A percentile compares a stretch with the other conserved stretches of the same genome.
phyloP scores from a whole-genome alignment of 768 basidiomycete species.

The Tricholoma saponaceum region DNA sequence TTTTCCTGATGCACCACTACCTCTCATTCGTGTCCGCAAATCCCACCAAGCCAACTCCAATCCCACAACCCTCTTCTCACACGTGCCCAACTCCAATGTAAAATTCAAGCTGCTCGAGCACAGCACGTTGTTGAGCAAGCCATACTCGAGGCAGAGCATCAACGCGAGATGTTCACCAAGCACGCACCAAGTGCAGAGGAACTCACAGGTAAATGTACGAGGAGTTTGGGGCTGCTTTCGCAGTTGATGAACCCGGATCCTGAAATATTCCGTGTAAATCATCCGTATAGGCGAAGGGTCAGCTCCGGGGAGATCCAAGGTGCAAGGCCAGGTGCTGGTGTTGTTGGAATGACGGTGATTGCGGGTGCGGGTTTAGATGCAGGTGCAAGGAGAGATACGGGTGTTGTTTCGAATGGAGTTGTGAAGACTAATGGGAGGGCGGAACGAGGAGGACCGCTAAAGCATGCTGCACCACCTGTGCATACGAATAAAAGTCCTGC shows the following conservation, averaged over 20 bases:
- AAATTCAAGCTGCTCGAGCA: slow-evolving; percentile 16
- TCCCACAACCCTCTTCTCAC: not conserved
- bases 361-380: not conserved
- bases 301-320: slow-evolving; percentile 16
- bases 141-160: slow-evolving; percentile 57
- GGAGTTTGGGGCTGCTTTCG: slow-evolving; percentile 53
- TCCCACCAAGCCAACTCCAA: slow-evolving; percentile 1
- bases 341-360: too few species aligned
- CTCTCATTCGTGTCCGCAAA: too few species aligned
- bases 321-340: slow-evolving; percentile 3
- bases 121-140: slow-evolving; percentile 40
- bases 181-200: slow-evolving; percentile 62
- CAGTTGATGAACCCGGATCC: slow-evolving; percentile 74
- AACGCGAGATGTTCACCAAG: slow-evolving; percentile 72
- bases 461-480: slow-evolving; percentile 21
- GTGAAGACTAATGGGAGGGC: not conserved
- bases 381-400: not conserved
- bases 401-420: not conserved
- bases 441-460: not conserved
- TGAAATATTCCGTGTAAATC: slow-evolving; percentile 49
- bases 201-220: slow-evolving; percentile 32
- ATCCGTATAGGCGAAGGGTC: slow-evolving; percentile 53
- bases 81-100: not conserved
- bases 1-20: too few species aligned
- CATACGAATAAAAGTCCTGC: slow-evolving; percentile 52